These are phyloP conservation scores for Elsinoe ampelina DNA, from an alignment of 2,329 filamentous ascomycete species.

Conservation along the genomic window DNA sequence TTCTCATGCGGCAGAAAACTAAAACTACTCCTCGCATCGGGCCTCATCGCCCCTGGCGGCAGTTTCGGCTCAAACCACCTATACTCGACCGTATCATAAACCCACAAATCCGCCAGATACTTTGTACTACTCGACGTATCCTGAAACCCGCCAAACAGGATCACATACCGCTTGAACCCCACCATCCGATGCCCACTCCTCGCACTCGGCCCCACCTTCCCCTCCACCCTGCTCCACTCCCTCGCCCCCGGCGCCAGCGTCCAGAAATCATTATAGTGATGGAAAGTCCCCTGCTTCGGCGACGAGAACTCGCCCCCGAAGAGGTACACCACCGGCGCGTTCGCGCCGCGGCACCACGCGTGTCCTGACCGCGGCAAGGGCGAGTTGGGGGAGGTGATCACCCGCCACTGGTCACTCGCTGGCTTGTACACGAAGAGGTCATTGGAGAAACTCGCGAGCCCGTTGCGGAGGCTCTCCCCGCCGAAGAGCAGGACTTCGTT, in stretches of 20 bases:
- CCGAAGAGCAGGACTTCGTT: slow-evolving; percentile 89
- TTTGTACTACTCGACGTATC: slow-evolving; percentile 92
- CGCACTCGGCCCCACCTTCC: slow-evolving; percentile 72
- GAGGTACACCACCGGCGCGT: slow-evolving; percentile 75
- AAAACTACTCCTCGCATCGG: slow-evolving; percentile 84
- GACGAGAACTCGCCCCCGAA: slow-evolving; percentile 96
- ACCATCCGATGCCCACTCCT: slow-evolving; percentile 83
- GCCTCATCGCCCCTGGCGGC: slow-evolving; percentile 67
- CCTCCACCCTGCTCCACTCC: slow-evolving; percentile 87
- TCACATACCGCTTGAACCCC: slow-evolving; percentile 91
- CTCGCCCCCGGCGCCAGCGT: slow-evolving; percentile 70
- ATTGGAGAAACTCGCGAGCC: slow-evolving; percentile 63
- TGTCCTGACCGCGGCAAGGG: slow-evolving; percentile 86
- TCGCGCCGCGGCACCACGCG: slow-evolving; percentile 86
- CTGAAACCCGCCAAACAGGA: slow-evolving; percentile 94
- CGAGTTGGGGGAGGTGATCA: slow-evolving; percentile 81
- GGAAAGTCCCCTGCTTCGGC: slow-evolving; percentile 95
- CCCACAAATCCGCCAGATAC: slow-evolving; percentile 87
- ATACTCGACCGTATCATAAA: slow-evolving; percentile 85
- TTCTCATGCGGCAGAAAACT: slow-evolving; percentile 83
- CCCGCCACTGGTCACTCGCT: slow-evolving; percentile 80
- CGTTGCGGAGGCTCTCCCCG: slow-evolving; percentile 92
- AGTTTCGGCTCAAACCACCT: slow-evolving; percentile 71
- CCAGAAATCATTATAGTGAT: slow-evolving; percentile 99
- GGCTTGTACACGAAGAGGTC: slow-evolving; percentile 63